Evolutionary conservation across 73 alveolate genomes (phyloP).

Genomic region (Halteria grandinella): DNA sequence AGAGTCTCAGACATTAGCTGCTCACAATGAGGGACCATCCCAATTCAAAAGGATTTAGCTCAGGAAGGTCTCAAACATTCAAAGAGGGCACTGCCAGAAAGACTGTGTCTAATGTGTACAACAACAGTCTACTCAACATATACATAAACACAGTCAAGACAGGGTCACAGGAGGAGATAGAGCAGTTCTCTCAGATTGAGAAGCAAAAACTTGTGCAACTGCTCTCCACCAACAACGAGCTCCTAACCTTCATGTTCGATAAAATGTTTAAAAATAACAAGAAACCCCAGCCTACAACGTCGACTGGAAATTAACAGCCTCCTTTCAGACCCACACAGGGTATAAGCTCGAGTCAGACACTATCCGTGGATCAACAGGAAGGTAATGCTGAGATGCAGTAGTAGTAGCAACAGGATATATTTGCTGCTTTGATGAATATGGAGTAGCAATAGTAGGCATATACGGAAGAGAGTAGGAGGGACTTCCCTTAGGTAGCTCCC

Average conservation of each 20-base stretch:
- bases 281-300: background rate
- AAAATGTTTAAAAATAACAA: slow-evolving; percentile 35
- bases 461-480: too few species aligned
- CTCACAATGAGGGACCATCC: slow-evolving; percentile 16
- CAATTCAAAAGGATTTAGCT: background rate
- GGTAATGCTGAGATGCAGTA: too few species aligned
- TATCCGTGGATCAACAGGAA: too few species aligned
- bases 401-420: too few species aligned
- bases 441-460: too few species aligned
- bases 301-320: too few species aligned
- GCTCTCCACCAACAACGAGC: slow-evolving; percentile 19
- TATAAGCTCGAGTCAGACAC: too few species aligned
- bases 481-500: too few species aligned
- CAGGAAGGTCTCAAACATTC: background rate
- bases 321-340: too few species aligned
- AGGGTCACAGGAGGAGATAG: slow-evolving; percentile 39
- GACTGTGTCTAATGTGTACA: slow-evolving; percentile 17
- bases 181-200: slow-evolving; percentile 46
- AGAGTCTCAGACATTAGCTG: slow-evolving; percentile 26
- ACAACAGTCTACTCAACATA: slow-evolving; percentile 24
- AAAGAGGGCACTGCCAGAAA: background rate
- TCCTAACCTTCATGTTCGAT: slow-evolving; percentile 47
- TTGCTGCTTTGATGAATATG: too few species aligned
- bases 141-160: slow-evolving; percentile 52
- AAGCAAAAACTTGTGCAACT: slow-evolving; percentile 43